These are phyloP conservation scores for Tetraselmis chui DNA, from an alignment of 139 green algal genomes.

Conservation along the genomic window DNA sequence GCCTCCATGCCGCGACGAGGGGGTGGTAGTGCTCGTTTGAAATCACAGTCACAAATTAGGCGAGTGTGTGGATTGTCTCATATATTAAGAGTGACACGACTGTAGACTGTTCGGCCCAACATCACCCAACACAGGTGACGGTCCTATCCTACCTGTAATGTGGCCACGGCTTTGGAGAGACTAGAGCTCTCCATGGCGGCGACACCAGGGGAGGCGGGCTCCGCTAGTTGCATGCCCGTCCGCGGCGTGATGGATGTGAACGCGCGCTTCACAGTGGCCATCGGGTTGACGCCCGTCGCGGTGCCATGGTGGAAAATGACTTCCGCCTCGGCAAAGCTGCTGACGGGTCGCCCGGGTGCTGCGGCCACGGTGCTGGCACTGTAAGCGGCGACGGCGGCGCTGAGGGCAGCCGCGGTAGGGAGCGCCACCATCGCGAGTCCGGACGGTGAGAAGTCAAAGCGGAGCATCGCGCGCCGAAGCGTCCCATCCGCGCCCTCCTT, in stretches of 20 bases:
- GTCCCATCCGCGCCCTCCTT: no score
- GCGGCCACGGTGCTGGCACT: no score
- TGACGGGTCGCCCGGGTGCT: not conserved
- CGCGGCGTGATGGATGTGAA: not conserved
- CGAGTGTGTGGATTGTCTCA: no score
- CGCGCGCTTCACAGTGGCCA: not conserved
- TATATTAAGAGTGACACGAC: no score
- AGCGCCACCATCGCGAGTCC: not conserved
- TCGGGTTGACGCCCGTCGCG: not conserved
- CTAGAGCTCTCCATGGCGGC: not conserved
- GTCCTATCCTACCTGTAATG: not conserved
- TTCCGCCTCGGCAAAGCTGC: not conserved
- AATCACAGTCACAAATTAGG: no score
- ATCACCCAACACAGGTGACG: no score
- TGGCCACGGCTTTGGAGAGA: not conserved
- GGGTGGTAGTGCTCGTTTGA: no score
- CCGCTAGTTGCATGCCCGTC: not conserved
- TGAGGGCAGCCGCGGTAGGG: no score
- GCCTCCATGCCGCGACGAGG: no score
- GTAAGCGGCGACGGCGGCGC: not conserved
- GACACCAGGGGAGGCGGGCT: not conserved
- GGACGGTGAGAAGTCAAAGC: not conserved
- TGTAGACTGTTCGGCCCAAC: no score
- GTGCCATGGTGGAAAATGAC: not conserved
- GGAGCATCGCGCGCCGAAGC: not conserved